Evolutionary conservation across 805 yeast species (phyloP).

Genomic region (Metschnikowia sp.): DNA sequence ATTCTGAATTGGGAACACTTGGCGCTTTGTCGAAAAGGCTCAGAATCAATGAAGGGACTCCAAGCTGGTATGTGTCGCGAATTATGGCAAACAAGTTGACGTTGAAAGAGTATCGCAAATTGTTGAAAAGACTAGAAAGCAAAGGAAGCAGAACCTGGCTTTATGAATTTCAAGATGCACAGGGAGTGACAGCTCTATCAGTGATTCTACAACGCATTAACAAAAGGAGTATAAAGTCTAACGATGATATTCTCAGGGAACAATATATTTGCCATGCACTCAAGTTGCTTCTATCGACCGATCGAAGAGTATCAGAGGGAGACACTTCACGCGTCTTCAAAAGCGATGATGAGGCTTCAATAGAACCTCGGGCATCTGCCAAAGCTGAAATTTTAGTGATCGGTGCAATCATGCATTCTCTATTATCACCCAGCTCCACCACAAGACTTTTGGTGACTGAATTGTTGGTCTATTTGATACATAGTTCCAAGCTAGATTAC

Average conservation of each 20-base stretch:
- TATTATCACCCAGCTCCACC: constrained; percentile 38
- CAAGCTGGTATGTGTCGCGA: constrained; percentile 39
- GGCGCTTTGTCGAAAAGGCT: constrained; percentile 17
- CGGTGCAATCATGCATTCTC: constrained; percentile 35
- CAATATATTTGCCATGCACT: constrained; percentile 37
- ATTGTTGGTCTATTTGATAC: constrained; percentile 35
- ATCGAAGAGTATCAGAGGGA: constrained; percentile 12
- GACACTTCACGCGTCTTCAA: constrained; percentile 7
- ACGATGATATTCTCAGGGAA: constrained; percentile 43
- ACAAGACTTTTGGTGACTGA: constrained; percentile 42
- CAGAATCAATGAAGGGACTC: constrained; percentile 36
- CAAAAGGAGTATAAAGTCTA: constrained; percentile 41
- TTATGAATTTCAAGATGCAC: constrained; percentile 32
- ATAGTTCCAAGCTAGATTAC: constrained; percentile 18
- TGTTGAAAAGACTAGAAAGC: constrained; percentile 31
- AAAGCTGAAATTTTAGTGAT: constrained; percentile 31
- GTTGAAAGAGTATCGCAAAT: constrained; percentile 30
- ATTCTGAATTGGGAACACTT: constrained; percentile 6
- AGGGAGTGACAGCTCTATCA: constrained; percentile 43
- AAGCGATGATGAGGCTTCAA: constrained; percentile 9
- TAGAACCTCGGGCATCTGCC: constrained; percentile 6
- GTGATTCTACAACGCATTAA: constrained; percentile 37
- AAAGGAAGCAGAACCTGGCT: constrained; percentile 29
- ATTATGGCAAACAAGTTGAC: constrained; percentile 34
- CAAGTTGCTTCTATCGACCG: constrained; percentile 30